Percentiles rank a stretch among this genome's conserved stretches.
phyloP scores from a whole-genome alignment of 2,329 filamentous ascomycete species.

The Pestalotiopsis sp. region DNA sequence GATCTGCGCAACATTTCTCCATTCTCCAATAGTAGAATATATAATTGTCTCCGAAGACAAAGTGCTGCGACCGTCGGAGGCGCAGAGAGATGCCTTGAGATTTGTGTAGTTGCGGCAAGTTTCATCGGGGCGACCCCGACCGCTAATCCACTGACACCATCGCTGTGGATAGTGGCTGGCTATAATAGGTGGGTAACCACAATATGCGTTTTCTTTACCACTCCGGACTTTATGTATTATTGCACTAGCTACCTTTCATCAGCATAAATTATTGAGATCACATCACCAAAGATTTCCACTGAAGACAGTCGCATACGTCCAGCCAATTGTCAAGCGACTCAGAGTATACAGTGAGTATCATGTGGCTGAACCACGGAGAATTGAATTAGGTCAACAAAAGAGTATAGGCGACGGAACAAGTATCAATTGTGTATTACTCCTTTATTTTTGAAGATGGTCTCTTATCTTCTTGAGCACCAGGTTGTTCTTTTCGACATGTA shows the following conservation, averaged over 20 bases:
- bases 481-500: conserved; percentile 37
- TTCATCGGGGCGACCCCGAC: not conserved
- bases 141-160: not conserved
- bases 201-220: not conserved
- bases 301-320: too few species aligned
- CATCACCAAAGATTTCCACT: too few species aligned
- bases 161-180: not conserved
- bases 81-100: not conserved
- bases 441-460: conserved; percentile 12
- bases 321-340: too few species aligned
- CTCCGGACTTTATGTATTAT: too few species aligned
- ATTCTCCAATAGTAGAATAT: not conserved
- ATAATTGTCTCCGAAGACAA: not conserved
- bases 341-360: too few species aligned
- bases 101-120: not conserved
- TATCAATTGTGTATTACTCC: not conserved
- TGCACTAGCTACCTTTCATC: too few species aligned
- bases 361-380: too few species aligned
- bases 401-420: not conserved
- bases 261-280: too few species aligned
- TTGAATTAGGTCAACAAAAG: too few species aligned
- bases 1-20: not conserved
- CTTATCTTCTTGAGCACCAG: conserved; percentile 31
- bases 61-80: not conserved
- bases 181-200: not conserved